phyloP scores from a whole-genome alignment of 768 basidiomycete genomes.

The Xanthoconium purpureum region DNA sequence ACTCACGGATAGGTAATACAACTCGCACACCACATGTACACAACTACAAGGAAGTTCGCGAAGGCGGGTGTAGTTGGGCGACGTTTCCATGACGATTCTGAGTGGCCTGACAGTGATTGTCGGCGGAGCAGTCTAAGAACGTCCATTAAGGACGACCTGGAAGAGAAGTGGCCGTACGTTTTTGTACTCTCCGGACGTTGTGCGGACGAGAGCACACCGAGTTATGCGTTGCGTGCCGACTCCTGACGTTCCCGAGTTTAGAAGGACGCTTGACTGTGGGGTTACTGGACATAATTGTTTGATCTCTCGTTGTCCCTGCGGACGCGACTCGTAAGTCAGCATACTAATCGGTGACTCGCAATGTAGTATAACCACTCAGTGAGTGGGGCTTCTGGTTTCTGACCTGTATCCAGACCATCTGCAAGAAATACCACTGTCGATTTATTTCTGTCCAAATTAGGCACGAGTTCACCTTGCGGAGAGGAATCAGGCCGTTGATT shows the following conservation, averaged over 20 bases:
- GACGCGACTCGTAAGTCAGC: not conserved
- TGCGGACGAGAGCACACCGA: not conserved
- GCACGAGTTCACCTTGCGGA: not conserved
- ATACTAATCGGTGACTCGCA: no score
- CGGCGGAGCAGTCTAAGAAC: not conserved
- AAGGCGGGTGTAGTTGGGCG: not conserved
- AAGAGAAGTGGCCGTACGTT: not conserved
- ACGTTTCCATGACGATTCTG: conserved; percentile 1
- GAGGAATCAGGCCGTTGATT: not conserved
- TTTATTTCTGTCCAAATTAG: not conserved
- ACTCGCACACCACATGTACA: not conserved
- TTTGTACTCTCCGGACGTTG: not conserved
- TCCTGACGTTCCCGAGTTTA: not conserved
- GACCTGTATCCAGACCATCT: not conserved
- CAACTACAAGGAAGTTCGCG: not conserved
- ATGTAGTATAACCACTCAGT: not conserved
- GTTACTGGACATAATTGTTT: not conserved
- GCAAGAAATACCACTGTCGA: not conserved
- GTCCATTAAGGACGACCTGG: not conserved
- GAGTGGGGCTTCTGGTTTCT: not conserved
- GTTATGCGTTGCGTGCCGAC: not conserved
- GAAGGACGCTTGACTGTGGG: not conserved
- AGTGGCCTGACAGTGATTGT: not conserved
- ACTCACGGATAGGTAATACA: not conserved
- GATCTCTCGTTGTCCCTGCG: no score